Evolutionary conservation across 1,284 basidiomycete species (phyloP).

Genomic region (Rhodotorula sp.): DNA sequence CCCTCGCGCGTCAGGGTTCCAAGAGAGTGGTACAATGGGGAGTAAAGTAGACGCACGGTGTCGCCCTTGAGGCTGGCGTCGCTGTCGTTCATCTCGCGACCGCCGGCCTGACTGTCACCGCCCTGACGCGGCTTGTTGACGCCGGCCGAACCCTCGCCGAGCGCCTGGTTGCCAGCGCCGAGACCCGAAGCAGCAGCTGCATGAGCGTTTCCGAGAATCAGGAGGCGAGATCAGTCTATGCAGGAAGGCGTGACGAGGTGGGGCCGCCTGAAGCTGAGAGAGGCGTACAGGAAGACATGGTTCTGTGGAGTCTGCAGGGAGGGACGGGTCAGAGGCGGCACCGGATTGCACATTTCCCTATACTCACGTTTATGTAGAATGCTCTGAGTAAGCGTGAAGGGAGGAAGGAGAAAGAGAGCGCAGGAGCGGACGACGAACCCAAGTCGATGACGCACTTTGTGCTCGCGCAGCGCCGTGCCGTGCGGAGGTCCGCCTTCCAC

Average conservation of each 20-base stretch:
- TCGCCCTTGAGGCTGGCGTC: conserved; percentile 30
- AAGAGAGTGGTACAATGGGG: no score
- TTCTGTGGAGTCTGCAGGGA: neutral
- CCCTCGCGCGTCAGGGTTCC: no score
- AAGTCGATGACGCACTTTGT: no score
- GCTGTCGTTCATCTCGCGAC: conserved; percentile 30
- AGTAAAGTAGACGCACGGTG: conserved; percentile 30
- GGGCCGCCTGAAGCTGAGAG: neutral
- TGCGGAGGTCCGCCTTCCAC: no score
- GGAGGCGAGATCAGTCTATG: neutral
- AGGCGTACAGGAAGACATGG: conserved; percentile 27
- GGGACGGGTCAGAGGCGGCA: no score
- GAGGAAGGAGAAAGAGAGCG: neutral
- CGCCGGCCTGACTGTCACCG: conserved; percentile 20
- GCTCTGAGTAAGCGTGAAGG: no score
- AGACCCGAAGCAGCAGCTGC: conserved; percentile 28
- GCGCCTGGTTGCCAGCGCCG: conserved; percentile 14
- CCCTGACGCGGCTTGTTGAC: conserved; percentile 6
- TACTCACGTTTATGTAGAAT: no score
- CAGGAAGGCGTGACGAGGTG: neutral
- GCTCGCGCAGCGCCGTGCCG: no score
- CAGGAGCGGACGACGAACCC: neutral
- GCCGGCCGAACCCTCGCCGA: conserved; percentile 30
- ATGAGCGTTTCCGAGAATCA: no score
- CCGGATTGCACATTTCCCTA: no score